These are phyloP conservation scores for Penicillium rolfsii DNA, from an alignment of 2,329 filamentous ascomycete species.

Conservation along the genomic window DNA sequence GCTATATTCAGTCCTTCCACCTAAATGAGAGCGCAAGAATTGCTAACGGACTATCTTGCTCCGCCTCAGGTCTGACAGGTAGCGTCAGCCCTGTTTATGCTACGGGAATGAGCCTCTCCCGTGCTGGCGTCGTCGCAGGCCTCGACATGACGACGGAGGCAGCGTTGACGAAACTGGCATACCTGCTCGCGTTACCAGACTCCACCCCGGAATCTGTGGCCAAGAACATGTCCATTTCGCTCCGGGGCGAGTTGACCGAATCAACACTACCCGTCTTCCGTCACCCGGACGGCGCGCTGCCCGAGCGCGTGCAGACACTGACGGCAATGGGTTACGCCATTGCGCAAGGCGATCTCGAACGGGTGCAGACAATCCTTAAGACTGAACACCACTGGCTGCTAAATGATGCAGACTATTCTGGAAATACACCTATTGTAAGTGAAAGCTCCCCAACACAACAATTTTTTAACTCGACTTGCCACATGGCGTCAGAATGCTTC, in stretches of 20 bases:
- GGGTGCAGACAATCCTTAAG: slow-evolving; percentile 68
- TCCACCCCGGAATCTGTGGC: slow-evolving; percentile 69
- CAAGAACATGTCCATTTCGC: slow-evolving; percentile 70
- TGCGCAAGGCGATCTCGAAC: slow-evolving; percentile 67
- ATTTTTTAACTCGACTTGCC: neutral
- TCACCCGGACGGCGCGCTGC: slow-evolving; percentile 66
- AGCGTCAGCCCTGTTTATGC: slow-evolving; percentile 79
- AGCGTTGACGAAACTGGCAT: slow-evolving; percentile 86
- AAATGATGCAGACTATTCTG: slow-evolving; percentile 77
- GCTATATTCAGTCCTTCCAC: slow-evolving; percentile 22
- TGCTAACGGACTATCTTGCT: neutral
- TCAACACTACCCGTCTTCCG: slow-evolving; percentile 72
- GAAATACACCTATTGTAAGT: slow-evolving; percentile 66
- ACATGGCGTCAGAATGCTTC: neutral
- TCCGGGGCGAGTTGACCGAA: slow-evolving; percentile 86
- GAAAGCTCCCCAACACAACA: neutral
- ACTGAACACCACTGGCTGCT: slow-evolving; percentile 69
- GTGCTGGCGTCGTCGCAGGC: slow-evolving; percentile 85
- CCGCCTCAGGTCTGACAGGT: slow-evolving; percentile 57
- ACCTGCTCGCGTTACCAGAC: slow-evolving; percentile 72
- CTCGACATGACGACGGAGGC: slow-evolving; percentile 89
- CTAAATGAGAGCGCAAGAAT: neutral
- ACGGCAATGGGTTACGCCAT: slow-evolving; percentile 81
- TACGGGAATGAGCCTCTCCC: slow-evolving; percentile 74
- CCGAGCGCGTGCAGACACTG: slow-evolving; percentile 66